Evolutionary conservation across 1,284 basidiomycete genomes (phyloP), one percentile per base, ranked within the genome.

Genomic region (Leccinum ponderosum): DNA sequence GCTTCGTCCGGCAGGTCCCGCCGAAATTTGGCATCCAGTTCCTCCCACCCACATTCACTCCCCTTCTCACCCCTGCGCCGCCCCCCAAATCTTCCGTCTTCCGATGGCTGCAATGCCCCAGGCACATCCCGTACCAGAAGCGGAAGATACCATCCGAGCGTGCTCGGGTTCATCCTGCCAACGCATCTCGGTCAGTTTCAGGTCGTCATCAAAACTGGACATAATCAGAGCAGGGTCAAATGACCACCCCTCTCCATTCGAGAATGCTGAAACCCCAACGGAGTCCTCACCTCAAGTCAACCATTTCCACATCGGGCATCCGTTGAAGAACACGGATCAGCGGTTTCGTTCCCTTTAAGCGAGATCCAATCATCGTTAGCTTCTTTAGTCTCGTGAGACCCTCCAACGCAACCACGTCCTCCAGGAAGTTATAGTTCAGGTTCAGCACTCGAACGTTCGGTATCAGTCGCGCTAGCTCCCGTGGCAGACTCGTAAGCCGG

Each of bases 381-480:
- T 93, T 95, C 67, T 86, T 84, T 74, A 97, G 76, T 68, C 91
- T 80, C 60, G 76, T 80, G 63, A 97, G 81, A n/a, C 91, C 93
- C 52, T 82, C 82, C 61, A 98, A 77, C 48, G 80, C 77, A 60
- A 84, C 79, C 60, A 84, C 83, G 65, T 95, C 87, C 77, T 84
- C 86, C 68, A 97, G 73, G 77, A 95, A 97, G 76, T 97, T 97
- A 81, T 96, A 96, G 81, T 97, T 97, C 66, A 97, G 83, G 79
- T 98, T 98, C 73, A 99, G 81, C 62, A 91, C 90, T 61, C 95
- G 89, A 67, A 99, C 78, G 75, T 97, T 98, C 25, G 97, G 97
- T 53, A 89, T 80, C 55, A 92, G 76, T 44, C 73, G 71, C 39
- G 84, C 82, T 62, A 98, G 80, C 42, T 87, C 83, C 58, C 77